A percentile compares a stretch with the other conserved stretches of the same genome.
Evolutionary conservation across 148 eudicot genomes (phyloP).

Genomic region (Arbutus unedo): DNA sequence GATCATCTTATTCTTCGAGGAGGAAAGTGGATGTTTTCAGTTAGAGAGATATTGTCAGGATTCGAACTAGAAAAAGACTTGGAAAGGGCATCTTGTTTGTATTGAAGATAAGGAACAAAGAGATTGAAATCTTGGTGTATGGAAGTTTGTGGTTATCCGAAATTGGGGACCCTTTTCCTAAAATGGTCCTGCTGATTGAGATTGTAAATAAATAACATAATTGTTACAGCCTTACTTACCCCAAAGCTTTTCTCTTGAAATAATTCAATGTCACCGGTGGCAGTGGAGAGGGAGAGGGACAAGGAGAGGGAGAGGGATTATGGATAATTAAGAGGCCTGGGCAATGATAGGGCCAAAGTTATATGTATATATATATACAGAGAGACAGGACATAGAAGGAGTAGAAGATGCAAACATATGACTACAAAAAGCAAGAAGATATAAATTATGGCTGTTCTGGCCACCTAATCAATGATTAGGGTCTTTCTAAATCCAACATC

Average conservation of each 20-base stretch:
- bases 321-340: background rate
- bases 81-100: constrained; percentile 16
- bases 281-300: background rate
- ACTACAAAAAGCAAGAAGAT: background rate
- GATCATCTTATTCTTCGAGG: background rate
- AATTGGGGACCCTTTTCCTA: constrained; percentile 11
- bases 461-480: constrained; percentile 8
- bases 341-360: background rate
- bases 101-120: background rate
- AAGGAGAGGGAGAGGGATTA: background rate
- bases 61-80: constrained; percentile 15
- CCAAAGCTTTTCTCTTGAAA: background rate
- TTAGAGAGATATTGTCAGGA: background rate
- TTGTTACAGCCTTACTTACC: background rate
- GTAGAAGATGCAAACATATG: background rate
- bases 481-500: constrained; percentile 7
- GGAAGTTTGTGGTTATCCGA: background rate
- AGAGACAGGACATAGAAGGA: background rate
- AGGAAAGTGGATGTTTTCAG: background rate
- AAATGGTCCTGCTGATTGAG: constrained; percentile 18
- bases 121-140: background rate
- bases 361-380: background rate
- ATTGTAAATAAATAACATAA: background rate
- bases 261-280: background rate
- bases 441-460: background rate